A percentile compares a stretch with the other conserved stretches of the same genome.
These are phyloP conservation scores for Lolium perenne DNA, from an alignment of 176 grass and related monocot species.

Conservation along the genomic window DNA sequence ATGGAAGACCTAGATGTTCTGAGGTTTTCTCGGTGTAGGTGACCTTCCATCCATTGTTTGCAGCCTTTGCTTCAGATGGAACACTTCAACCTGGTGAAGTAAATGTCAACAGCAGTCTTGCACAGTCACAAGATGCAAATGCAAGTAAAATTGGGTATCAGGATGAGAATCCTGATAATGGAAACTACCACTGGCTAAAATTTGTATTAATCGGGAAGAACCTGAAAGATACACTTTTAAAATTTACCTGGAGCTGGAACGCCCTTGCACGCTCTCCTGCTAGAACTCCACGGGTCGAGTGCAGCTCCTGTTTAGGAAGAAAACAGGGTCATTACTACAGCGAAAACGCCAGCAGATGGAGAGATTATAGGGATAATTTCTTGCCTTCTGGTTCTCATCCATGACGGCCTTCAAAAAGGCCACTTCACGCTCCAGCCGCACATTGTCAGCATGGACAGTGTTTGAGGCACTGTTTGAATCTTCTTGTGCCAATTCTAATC, in stretches of 20 bases:
- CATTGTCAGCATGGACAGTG: constrained; percentile 82
- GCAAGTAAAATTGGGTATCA: neutral
- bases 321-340: neutral
- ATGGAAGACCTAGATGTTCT: constrained; percentile 42
- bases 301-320: constrained; percentile 61
- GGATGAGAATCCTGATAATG: neutral
- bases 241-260: constrained; percentile 83
- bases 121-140: constrained; percentile 19
- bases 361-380: neutral
- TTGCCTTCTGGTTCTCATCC: constrained; percentile 94
- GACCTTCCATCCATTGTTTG: constrained; percentile 80
- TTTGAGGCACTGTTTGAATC: constrained; percentile 86
- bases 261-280: constrained; percentile 74
- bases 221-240: constrained; percentile 1
- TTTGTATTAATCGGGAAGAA: constrained; percentile 21
- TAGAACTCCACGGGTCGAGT: constrained; percentile 78
- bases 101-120: constrained; percentile 18
- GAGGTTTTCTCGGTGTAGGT: constrained; percentile 75
- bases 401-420: constrained; percentile 87
- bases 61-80: constrained; percentile 85
- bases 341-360: neutral
- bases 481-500: constrained; percentile 84
- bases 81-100: constrained; percentile 75
- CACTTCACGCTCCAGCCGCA: constrained; percentile 88
- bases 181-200: neutral